phyloP scores from a whole-genome alignment of 257 asterid species.

The Haberlea rhodopensis region DNA sequence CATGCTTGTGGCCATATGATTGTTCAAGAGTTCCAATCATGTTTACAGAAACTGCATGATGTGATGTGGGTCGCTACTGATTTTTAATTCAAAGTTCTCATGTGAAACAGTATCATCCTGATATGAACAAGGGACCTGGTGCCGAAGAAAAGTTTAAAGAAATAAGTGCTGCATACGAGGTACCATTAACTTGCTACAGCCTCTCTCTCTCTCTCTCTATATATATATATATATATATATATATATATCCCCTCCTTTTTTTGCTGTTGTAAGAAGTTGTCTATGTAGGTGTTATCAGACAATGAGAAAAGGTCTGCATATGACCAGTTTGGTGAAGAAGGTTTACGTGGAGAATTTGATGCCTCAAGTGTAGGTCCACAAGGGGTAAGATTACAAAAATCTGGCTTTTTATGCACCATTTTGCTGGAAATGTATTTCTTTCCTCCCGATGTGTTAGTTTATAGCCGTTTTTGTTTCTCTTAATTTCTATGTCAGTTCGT shows the following conservation, averaged over 20 bases:
- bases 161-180: conserved; percentile 97
- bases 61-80: neutral
- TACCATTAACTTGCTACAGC: conserved; percentile 24
- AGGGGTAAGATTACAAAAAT: conserved; percentile 50
- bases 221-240: too few relatives aligned
- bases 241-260: neutral
- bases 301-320: conserved; percentile 74
- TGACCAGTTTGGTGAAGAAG: conserved; percentile 92
- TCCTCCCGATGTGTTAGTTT: conserved; percentile 7
- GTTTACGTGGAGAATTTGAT: conserved; percentile 65
- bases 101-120: conserved; percentile 87
- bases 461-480: conserved; percentile 9
- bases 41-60: conserved; percentile 4
- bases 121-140: conserved; percentile 75
- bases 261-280: conserved; percentile 28
- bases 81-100: conserved; percentile 14
- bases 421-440: conserved; percentile 13
- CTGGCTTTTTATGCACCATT: conserved; percentile 2
- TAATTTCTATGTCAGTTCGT: conserved; percentile 20
- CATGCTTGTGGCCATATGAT: neutral
- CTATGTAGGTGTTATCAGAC: conserved; percentile 81
- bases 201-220: neutral
- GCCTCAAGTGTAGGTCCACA: conserved; percentile 52
- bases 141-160: conserved; percentile 94
- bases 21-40: neutral